Conservation (phyloP, 140 eudicot species). For the Artemisia princeps region DNA sequence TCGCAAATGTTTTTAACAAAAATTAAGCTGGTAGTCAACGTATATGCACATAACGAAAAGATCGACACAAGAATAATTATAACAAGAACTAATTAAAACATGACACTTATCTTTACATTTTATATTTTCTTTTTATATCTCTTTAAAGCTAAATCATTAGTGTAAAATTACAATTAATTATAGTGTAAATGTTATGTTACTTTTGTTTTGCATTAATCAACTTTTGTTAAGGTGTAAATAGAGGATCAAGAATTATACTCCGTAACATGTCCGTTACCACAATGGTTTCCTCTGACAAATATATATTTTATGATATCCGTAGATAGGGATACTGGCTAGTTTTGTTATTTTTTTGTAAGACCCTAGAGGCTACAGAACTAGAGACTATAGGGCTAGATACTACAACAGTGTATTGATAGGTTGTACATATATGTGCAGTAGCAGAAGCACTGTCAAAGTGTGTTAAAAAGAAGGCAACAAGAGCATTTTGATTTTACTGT, state of each 20-base stretch:
- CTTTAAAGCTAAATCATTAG: too few species aligned
- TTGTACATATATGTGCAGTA: conserved; percentile 2
- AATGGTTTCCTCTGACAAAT: conserved; percentile 1
- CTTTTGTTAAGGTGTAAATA: neutral
- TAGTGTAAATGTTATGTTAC: too few species aligned
- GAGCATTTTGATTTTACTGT: conserved; percentile 25
- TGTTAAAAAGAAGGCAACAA: conserved; percentile 22
- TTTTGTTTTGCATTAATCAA: too few species aligned
- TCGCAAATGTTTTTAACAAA: too few species aligned
- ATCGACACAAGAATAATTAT: too few species aligned
- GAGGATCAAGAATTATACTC: neutral
- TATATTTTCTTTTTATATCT: too few species aligned
- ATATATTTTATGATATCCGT: conserved; percentile 17
- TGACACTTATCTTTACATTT: too few species aligned
- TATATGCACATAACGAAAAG: too few species aligned
- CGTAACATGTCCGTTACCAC: conserved; percentile 19
- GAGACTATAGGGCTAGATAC: conserved; percentile 23
- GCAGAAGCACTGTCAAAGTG: conserved; percentile 7
- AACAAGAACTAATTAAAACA: too few species aligned
- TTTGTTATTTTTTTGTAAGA: conserved; percentile 21
- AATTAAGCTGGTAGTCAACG: too few species aligned
- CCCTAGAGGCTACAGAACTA: conserved; percentile 26
- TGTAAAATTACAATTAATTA: too few species aligned
- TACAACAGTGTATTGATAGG: conserved; percentile 24
- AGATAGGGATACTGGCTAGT: conserved; percentile 18